Evolutionary conservation across 2,329 filamentous ascomycete genomes (phyloP).

Genomic region (Dactylella cylindrospora): DNA sequence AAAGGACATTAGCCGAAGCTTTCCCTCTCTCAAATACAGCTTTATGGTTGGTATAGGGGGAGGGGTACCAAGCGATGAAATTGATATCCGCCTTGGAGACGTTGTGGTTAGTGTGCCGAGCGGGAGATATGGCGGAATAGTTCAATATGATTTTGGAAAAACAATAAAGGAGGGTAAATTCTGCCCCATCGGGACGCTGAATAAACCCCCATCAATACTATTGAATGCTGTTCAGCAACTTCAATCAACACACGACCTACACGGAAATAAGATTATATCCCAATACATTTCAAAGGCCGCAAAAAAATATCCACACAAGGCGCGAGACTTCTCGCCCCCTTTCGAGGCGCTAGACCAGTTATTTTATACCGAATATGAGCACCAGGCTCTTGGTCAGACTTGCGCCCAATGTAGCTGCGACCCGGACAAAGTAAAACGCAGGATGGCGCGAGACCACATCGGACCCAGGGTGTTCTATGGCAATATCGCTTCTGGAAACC

Average conservation of each 20-base stretch:
- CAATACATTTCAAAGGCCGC: background rate
- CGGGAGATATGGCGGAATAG: too few species aligned
- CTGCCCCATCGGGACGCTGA: background rate
- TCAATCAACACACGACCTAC: background rate
- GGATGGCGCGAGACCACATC: too few species aligned
- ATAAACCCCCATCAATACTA: background rate
- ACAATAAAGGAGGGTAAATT: constrained; percentile 6
- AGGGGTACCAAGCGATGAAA: constrained; percentile 39
- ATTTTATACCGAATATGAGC: constrained; percentile 3
- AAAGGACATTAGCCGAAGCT: constrained; percentile 47
- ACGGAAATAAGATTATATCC: too few species aligned
- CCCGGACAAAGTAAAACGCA: too few species aligned
- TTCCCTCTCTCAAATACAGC: constrained; percentile 47
- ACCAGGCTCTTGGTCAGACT: too few species aligned
- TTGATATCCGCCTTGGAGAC: constrained; percentile 41
- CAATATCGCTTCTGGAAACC: constrained; percentile 16
- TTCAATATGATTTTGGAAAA: constrained; percentile 20
- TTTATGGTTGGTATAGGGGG: constrained; percentile 49
- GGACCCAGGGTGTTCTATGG: constrained; percentile 20
- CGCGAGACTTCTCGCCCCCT: background rate
- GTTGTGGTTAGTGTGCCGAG: constrained; percentile 15
- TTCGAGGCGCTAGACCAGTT: constrained; percentile 1
- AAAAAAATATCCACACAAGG: background rate
- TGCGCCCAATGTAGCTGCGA: too few species aligned
- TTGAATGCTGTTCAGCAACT: constrained; percentile 3